These are phyloP conservation scores for Entrophospora sp. DNA, from an alignment of 192 early-diverging fungal species.

Conservation along the genomic window DNA sequence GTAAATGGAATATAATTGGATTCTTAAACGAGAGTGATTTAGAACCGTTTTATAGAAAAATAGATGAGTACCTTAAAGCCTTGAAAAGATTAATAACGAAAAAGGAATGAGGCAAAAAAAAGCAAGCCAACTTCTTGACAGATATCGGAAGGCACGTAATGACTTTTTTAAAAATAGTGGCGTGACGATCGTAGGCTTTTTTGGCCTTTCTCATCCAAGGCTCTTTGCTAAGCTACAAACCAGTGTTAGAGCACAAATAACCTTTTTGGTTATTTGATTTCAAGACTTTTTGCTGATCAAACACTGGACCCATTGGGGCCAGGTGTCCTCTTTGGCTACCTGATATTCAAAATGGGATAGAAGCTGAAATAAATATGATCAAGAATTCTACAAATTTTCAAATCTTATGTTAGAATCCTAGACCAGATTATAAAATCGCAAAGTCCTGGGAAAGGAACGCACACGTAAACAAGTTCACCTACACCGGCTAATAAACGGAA, in stretches of 20 bases:
- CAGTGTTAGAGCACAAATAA: conserved; percentile 8
- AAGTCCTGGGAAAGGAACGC: neutral
- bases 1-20: neutral
- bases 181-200: conserved; percentile 3
- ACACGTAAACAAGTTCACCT: neutral
- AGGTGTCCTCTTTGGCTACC: neutral
- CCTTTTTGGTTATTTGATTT: conserved; percentile 5
- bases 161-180: conserved; percentile 15
- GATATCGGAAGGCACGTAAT: conserved; percentile 13
- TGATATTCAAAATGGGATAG: conserved; percentile 1
- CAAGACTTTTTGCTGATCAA: conserved; percentile 4
- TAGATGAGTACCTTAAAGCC: conserved; percentile 17
- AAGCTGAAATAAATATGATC: no score
- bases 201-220: conserved; percentile 14
- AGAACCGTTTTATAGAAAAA: conserved; percentile 1
- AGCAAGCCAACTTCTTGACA: conserved; percentile 10
- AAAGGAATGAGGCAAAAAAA: conserved; percentile 20
- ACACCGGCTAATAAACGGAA: neutral
- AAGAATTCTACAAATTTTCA: no score
- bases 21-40: conserved; percentile 11
- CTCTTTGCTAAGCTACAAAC: conserved; percentile 13
- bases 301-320: conserved; percentile 3
- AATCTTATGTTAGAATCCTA: neutral
- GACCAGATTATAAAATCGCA: neutral
- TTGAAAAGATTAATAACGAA: conserved; percentile 5